Conservation (phyloP, 164 flowering plant species). For the Platanus orientalis region DNA sequence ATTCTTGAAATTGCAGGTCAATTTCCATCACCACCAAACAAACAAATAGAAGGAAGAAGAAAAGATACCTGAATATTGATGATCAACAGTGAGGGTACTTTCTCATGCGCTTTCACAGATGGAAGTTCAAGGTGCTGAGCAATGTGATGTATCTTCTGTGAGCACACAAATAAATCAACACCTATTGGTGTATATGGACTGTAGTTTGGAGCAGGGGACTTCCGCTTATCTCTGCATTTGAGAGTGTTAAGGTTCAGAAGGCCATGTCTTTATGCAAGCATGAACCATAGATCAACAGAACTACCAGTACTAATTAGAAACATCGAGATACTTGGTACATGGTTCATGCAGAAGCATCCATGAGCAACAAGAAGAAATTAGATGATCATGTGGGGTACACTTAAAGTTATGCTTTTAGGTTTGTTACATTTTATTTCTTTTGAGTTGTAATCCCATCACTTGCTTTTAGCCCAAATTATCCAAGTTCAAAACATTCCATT, state of each 20-base stretch:
- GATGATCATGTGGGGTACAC: too few relatives aligned
- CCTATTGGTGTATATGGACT: constrained; percentile 82
- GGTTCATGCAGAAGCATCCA: too few relatives aligned
- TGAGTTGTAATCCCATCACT: too few relatives aligned
- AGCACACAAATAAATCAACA: constrained; percentile 72
- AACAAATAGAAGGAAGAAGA: background rate
- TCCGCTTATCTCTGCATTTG: constrained; percentile 87
- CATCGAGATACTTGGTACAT: too few relatives aligned
- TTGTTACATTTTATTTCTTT: too few relatives aligned
- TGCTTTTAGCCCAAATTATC: too few relatives aligned
- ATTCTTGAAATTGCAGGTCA: constrained; percentile 2
- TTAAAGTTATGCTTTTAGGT: too few relatives aligned
- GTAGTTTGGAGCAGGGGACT: constrained; percentile 59
- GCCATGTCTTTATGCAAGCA: background rate
- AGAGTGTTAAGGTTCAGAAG: too few relatives aligned
- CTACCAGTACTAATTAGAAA: constrained; percentile 8
- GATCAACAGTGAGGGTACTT: constrained; percentile 69
- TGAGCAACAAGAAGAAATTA: too few relatives aligned
- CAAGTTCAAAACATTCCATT: too few relatives aligned
- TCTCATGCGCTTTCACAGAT: constrained; percentile 45
- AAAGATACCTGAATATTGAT: constrained; percentile 83
- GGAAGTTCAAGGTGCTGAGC: constrained; percentile 96
- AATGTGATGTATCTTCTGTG: constrained; percentile 80
- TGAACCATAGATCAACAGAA: background rate
- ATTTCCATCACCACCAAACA: background rate